A percentile compares a stretch with the other conserved stretches of the same genome.
These are phyloP conservation scores for Ogataea trehaloabstinens DNA, from an alignment of 805 yeast species.

Conservation along the genomic window DNA sequence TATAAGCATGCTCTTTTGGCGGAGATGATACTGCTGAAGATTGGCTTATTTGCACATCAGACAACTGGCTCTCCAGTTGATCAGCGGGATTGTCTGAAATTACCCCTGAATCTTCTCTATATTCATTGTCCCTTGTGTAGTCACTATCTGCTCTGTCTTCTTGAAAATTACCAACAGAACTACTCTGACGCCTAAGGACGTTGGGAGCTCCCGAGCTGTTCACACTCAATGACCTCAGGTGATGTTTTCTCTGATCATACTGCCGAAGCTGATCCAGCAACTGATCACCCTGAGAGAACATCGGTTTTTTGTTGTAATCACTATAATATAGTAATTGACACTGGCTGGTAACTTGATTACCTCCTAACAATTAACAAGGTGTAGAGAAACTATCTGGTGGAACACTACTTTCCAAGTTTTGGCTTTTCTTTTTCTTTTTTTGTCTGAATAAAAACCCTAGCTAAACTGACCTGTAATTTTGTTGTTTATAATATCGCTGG, in stretches of 20 bases:
- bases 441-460: too few species aligned
- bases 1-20: slow-evolving; percentile 22
- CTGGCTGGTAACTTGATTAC: too few species aligned
- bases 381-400: too few species aligned
- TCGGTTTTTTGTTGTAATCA: slow-evolving; percentile 5
- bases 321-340: too few species aligned
- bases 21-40: background rate
- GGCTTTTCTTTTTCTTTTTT: too few species aligned
- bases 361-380: too few species aligned
- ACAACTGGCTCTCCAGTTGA: background rate
- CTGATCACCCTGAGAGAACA: slow-evolving; percentile 36
- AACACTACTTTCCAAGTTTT: too few species aligned
- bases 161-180: slow-evolving; percentile 1
- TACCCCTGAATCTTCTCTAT: background rate
- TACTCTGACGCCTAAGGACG: slow-evolving; percentile 6
- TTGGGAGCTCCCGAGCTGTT: slow-evolving; percentile 8
- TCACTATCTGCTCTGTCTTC: background rate
- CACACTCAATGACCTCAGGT: slow-evolving; percentile 15
- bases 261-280: slow-evolving; percentile 33
- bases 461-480: too few species aligned
- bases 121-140: background rate
- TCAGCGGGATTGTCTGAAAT: background rate
- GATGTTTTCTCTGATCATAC: slow-evolving; percentile 30
- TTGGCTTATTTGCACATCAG: background rate
- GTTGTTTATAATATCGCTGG: too few species aligned